A percentile compares a stretch with the other conserved stretches of the same genome.
phyloP scores from a whole-genome alignment of 805 yeast species.

The Ogataea minuta region DNA sequence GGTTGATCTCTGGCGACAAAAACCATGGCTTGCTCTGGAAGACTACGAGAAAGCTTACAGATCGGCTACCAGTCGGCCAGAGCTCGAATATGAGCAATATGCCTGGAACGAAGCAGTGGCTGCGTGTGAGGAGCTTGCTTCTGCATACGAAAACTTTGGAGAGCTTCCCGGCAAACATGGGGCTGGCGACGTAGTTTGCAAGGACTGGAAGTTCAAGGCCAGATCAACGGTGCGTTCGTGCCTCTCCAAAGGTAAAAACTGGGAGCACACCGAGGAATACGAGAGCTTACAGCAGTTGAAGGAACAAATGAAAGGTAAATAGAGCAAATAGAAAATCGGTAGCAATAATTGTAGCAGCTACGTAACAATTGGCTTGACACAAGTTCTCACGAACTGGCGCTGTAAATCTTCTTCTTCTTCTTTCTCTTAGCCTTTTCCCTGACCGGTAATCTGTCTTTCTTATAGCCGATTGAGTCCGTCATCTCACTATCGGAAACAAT shows the following conservation, averaged over 20 bases:
- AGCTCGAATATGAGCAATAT: slow-evolving; percentile 55
- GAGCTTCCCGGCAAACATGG: slow-evolving; percentile 75
- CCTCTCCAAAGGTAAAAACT: slow-evolving; percentile 74
- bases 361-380: background rate
- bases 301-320: slow-evolving; percentile 35
- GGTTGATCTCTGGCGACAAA: slow-evolving; percentile 81
- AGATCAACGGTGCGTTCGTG: slow-evolving; percentile 67
- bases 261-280: slow-evolving; percentile 85
- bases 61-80: slow-evolving; percentile 63
- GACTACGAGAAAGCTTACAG: slow-evolving; percentile 86
- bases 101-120: slow-evolving; percentile 80
- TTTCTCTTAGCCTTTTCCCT: slow-evolving; percentile 9
- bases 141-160: slow-evolving; percentile 88
- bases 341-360: slow-evolving; percentile 4
- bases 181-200: slow-evolving; percentile 82
- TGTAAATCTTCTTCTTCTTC: slow-evolving; percentile 16
- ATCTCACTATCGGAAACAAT: slow-evolving; percentile 8
- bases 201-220: slow-evolving; percentile 89
- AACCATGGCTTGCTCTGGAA: slow-evolving; percentile 85
- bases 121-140: slow-evolving; percentile 71
- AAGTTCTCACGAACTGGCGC: slow-evolving; percentile 6
- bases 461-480: slow-evolving; percentile 5
- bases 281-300: slow-evolving; percentile 54
- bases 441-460: slow-evolving; percentile 4
- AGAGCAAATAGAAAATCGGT: slow-evolving; percentile 3